These are phyloP conservation scores for Podaxis rugospora DNA, from an alignment of 768 basidiomycete species.

Conservation along the genomic window DNA sequence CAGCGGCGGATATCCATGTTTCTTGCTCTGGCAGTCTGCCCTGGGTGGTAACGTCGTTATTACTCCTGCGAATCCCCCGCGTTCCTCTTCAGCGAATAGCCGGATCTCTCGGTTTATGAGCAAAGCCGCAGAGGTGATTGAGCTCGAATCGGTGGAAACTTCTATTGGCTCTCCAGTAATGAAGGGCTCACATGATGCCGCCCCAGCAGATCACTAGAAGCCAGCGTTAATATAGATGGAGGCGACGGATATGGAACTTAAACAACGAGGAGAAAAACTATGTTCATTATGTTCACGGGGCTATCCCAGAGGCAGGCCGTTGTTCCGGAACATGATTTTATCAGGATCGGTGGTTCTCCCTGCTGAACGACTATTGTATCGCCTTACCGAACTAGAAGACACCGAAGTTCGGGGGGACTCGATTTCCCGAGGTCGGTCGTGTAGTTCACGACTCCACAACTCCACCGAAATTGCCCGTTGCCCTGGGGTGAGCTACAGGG, in stretches of 20 bases:
- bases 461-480: conserved; percentile 1
- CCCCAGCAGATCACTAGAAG: not conserved
- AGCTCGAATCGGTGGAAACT: not conserved
- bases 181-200: not conserved
- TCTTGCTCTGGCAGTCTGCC: not conserved
- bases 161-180: not conserved
- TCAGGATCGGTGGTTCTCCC: too few species aligned
- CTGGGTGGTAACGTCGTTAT: not conserved
- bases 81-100: not conserved
- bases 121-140: not conserved
- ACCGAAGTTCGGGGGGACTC: not conserved
- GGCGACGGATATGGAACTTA: not conserved
- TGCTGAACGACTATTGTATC: too few species aligned
- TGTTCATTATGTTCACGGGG: not conserved
- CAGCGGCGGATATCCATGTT: not conserved
- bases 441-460: not conserved
- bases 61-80: not conserved
- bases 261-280: not conserved
- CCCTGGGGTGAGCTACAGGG: not conserved
- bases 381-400: not conserved
- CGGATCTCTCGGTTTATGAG: not conserved
- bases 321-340: too few species aligned
- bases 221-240: not conserved
- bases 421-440: not conserved
- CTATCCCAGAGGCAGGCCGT: not conserved